Percentiles rank a stretch among this genome's conserved stretches.
These are phyloP conservation scores for Erysimum cheiranthoides DNA, from an alignment of 345 rosid genomes.

Conservation along the genomic window DNA sequence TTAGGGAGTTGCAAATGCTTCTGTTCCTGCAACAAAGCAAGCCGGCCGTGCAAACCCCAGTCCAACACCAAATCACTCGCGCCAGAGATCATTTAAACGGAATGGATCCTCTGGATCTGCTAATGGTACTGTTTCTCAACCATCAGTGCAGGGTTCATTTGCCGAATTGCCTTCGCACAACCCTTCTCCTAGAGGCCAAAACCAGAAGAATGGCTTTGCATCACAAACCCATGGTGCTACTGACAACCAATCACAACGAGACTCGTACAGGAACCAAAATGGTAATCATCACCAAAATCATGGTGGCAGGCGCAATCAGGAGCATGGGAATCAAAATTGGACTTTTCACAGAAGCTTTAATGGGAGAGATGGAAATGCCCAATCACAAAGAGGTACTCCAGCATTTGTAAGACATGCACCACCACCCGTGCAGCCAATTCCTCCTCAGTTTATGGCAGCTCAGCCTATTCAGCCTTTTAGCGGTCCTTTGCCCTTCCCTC, in stretches of 20 bases:
- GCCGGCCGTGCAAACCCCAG: constrained; percentile 21
- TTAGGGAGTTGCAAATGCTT: constrained; percentile 42
- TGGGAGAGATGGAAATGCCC: constrained; percentile 70
- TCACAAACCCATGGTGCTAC: constrained; percentile 58
- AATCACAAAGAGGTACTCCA: constrained; percentile 60
- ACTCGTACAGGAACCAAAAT: constrained; percentile 68
- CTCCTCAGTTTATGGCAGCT: constrained; percentile 57
- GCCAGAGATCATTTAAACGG: constrained; percentile 48
- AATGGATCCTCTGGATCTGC: constrained; percentile 35
- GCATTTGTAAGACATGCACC: constrained; percentile 68
- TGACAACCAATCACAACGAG: constrained; percentile 70
- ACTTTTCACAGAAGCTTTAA: constrained; percentile 55
- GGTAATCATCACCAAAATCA: constrained; percentile 73
- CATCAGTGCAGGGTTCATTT: constrained; percentile 31
- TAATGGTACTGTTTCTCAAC: constrained; percentile 44
- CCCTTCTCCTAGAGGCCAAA: constrained; percentile 43
- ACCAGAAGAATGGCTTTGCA: constrained; percentile 59
- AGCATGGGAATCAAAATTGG: constrained; percentile 73
- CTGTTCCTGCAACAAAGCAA: constrained; percentile 41
- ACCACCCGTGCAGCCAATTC: constrained; percentile 57
- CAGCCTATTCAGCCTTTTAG: constrained; percentile 60
- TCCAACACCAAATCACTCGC: constrained; percentile 32
- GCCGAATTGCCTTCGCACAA: constrained; percentile 33
- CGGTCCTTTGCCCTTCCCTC: constrained; percentile 53
- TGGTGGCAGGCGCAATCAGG: constrained; percentile 81